Base-by-base conservation (phyloP, 1,284 basidiomycete genomes). In the Boletellus dicymbophilus region DNA sequence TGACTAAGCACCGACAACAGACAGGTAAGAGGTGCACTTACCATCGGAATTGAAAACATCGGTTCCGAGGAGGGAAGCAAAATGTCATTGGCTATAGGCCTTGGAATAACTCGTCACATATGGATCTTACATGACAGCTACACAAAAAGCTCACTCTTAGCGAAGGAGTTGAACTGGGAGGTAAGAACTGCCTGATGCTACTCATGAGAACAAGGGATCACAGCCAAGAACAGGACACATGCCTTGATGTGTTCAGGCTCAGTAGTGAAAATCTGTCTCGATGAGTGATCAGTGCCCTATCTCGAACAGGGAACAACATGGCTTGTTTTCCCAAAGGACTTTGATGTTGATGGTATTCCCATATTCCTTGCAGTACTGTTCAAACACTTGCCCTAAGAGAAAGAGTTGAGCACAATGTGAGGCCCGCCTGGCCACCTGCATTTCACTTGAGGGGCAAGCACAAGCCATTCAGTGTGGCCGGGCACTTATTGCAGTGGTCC, bases 11-110 rank as follows among this genome's bases (percentile, higher is more conserved):
- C 44, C 21, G 23, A n/a, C n/a, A 27, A 33, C 25, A 39, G 15
- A 33, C 22, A 37, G 39, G 22, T 37, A 27, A 18, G 28, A 40
- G 10, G 22, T 2, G 26, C 10, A 5, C 52, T 57, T 50, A 75
- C 81, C 81, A 56, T 84, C 81, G 2, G 79, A 75, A 52, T 84
- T 84, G 57, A 84, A 84, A 1, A 84, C 79, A 0, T 82, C 82
- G 28, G 73, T 73, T 43, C 80, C 80, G 13, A 81, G 67, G 16
- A 81, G 54, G 3, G 72, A 67, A 26, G 51, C 28, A 72, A 50
- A 38, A 61, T 63, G 6, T 64, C 58, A 21, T 57, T 54, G n/a
- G 56, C 51, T 16, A 57, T 21, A 15, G 55, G 51, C n/a, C 62
- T 58, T 66, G 51, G 6, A 28, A 37, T 21, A 31, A 27, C 46